Evolutionary conservation across 1,139 yeast species (phyloP).

Genomic region (Saccharomyces hybrid): DNA sequence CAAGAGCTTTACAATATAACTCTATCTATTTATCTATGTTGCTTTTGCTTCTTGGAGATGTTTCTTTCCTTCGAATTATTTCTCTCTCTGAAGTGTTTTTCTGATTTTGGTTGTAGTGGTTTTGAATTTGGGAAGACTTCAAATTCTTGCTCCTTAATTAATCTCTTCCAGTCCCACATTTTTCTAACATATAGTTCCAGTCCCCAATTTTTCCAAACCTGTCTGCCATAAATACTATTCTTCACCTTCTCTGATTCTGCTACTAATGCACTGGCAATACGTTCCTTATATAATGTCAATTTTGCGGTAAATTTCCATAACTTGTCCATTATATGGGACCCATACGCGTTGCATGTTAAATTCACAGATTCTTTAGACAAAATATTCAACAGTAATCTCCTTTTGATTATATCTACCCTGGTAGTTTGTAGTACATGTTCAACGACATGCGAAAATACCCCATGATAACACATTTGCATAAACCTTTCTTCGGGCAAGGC

Average conservation of each 20-base stretch:
- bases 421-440: slow-evolving; percentile 53
- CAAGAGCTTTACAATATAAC: too few relatives aligned
- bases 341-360: slow-evolving; percentile 79
- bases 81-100: background rate
- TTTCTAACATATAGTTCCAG: slow-evolving; percentile 44
- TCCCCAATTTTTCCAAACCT: slow-evolving; percentile 92
- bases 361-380: slow-evolving; percentile 49
- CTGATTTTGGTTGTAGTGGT: slow-evolving; percentile 22
- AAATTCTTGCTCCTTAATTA: slow-evolving; percentile 64
- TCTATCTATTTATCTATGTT: background rate
- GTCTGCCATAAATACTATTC: slow-evolving; percentile 77
- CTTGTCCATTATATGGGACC: slow-evolving; percentile 83
- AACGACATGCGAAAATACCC: slow-evolving; percentile 82
- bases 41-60: background rate
- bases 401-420: slow-evolving; percentile 46
- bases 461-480: slow-evolving; percentile 71
- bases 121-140: slow-evolving; percentile 37
- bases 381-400: slow-evolving; percentile 61
- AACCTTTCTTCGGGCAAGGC: slow-evolving; percentile 53
- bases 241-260: slow-evolving; percentile 64
- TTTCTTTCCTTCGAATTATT: background rate
- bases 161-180: slow-evolving; percentile 74
- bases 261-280: slow-evolving; percentile 64
- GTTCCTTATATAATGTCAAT: slow-evolving; percentile 78
- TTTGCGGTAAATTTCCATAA: slow-evolving; percentile 74